These are phyloP conservation scores for Jatropha multifida DNA, from an alignment of 441 rosid species.

Conservation along the genomic window DNA sequence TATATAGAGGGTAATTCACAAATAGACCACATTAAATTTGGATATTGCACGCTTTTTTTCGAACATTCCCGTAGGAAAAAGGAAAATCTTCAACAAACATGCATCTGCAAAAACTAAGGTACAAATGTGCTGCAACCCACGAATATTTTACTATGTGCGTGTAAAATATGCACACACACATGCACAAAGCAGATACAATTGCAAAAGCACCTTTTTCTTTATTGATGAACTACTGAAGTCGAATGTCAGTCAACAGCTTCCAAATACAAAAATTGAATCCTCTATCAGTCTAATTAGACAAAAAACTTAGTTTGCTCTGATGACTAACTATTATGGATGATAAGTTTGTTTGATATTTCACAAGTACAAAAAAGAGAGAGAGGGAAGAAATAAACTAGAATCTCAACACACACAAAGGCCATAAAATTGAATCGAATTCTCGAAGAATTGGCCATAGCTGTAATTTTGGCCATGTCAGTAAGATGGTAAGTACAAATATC, in stretches of 20 bases:
- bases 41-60: background rate
- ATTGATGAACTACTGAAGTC: background rate
- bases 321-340: background rate
- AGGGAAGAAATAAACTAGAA: too few relatives aligned
- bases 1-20: background rate
- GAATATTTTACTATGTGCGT: background rate
- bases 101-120: background rate
- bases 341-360: too few relatives aligned
- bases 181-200: background rate
- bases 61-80: background rate
- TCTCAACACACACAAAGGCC: background rate
- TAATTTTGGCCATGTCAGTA: background rate
- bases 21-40: background rate
- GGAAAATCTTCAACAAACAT: background rate
- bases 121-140: background rate
- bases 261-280: background rate
- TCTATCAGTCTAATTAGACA: background rate
- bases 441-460: background rate
- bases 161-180: background rate
- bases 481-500: background rate
- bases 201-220: background rate
- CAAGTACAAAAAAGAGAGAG: too few relatives aligned
- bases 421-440: background rate
- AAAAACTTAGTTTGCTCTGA: background rate
- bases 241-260: background rate